Evolutionary conservation across 768 basidiomycete genomes (phyloP), one percentile per base, ranked within the genome.

Genomic region (Lepiota brunneoincarnata): DNA sequence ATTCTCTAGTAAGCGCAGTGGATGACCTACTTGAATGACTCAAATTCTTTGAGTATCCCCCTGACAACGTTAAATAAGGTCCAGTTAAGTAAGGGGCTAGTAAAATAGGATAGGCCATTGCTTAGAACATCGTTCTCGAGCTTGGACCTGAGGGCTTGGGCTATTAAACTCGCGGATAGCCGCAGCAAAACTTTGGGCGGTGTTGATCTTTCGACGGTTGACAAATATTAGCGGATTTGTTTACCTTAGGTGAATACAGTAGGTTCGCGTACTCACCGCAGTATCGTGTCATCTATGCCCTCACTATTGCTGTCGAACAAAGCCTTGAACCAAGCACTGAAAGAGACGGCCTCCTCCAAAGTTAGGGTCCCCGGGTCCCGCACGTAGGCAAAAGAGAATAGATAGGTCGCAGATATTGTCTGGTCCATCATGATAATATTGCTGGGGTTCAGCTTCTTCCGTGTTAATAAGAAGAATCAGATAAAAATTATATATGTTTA

Each of bases 201-300:
- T 3, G 87, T 91, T 6, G 86, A 80, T 52, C 89, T 91, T 51
- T 20, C 5, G 43, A 28, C 2, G 3, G 20, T 37, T 18, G 14
- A 17, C 12, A 43, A 35, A 41, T 7, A 26, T 49, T 14, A 14
- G 5, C 15, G 38, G 24, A 46, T 38, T 6, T 24, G 38, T 28
- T 23, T 44, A 11, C 20, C 36, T 6, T 28, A 17, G 15, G 36
- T 39, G 26, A 26, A 49, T 15, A 21, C 18, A 18, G 31, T 18
- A 17, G 7, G 43, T 23, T 21, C 36, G 26, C 34, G 36, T 11
- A 46, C 52, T 59, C 67, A 84, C 85, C 84, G 74, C 21, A 87
- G 70, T 51, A 90, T 87, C 12, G 79, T 83, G 61, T 93, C 91
- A 59, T 92, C 91, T 23, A 93, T 91, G 1, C 91, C 91, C 64